These are phyloP conservation scores for Flaveria robusta DNA, from an alignment of 129 eudicot species.

Conservation along the genomic window DNA sequence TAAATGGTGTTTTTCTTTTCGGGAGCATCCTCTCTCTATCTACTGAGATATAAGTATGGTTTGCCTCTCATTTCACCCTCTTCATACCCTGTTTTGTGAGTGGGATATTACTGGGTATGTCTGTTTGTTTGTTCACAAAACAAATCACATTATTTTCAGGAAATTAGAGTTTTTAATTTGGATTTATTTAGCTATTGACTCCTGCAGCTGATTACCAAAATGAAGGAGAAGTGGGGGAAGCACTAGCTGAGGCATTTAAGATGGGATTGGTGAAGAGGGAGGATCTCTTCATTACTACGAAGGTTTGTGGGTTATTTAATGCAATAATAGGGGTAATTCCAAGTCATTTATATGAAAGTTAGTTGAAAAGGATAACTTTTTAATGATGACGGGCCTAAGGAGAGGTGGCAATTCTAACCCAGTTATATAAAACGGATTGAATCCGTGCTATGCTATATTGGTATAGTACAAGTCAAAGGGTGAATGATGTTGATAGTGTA, in stretches of 20 bases:
- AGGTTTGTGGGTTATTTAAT: constrained; percentile 43
- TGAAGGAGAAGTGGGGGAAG: constrained; percentile 90
- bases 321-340: background rate
- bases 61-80: too few species aligned
- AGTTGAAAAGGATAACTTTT: background rate
- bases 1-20: too few species aligned
- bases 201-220: constrained; percentile 83
- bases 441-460: background rate
- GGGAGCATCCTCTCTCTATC: too few species aligned
- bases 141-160: background rate
- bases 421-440: background rate
- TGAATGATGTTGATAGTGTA: background rate
- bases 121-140: too few species aligned
- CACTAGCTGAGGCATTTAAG: constrained; percentile 71
- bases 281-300: constrained; percentile 85
- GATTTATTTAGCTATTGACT: constrained; percentile 1
- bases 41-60: too few species aligned
- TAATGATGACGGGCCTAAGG: background rate
- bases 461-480: background rate
- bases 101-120: too few species aligned
- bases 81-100: too few species aligned
- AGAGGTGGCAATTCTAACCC: background rate
- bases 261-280: constrained; percentile 85
- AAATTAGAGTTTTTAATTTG: background rate
- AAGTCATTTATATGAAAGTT: background rate